Evolutionary conservation across 2,329 filamentous ascomycete genomes (phyloP), one percentile per base, ranked within the genome.

Genomic region (Cladobotryum protrusum): DNA sequence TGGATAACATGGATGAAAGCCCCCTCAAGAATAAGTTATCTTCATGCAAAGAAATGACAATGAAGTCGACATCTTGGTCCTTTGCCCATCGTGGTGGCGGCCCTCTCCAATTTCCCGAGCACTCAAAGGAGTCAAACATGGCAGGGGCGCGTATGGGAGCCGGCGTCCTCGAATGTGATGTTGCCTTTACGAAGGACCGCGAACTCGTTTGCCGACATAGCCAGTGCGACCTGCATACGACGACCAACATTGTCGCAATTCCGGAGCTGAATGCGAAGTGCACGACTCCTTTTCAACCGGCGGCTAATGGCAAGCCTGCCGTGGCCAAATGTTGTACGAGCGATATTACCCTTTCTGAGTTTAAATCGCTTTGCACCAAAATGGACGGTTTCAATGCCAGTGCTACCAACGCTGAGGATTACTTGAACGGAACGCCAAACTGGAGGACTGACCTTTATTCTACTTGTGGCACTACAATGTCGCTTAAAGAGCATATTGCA

Each of bases 281-380:
- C 68, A 79, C 76, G 3, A 63, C 66, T 47, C 82, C 81, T 0
- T 87, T 87, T 65, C 66, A 64, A n/a, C 78, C 83, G 0, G 75
- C 79, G 4, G 64, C 64, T 14, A 67, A 72, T 54, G 78, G 74
- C 47, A 59, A 57, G 49, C 60, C 71, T 1, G 85, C 85, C 1
- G 73, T 69, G 14, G 84, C 83, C 12, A 79, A 78, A 56, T 88
- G 85, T 73, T 88, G 85, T 72, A 87, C 85, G 3, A 82, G 76
- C 57, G 85, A 88, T 61, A 79, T 88, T 60, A 87, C 84, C 1
- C 68, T 85, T 34, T 73, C 73, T 42, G 85, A 88, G 66, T 87
- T 81, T 72, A 79, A 81, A 65, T 71, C 75, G 5, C 76, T 88
- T 5, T 88, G 85, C 67, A 77, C 77, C 59, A 87, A 86, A 68